A percentile compares a stretch with the other conserved stretches of the same genome.
Evolutionary conservation across 2,329 filamentous ascomycete genomes (phyloP).

Genomic region (Exophiala lecanii-corni): DNA sequence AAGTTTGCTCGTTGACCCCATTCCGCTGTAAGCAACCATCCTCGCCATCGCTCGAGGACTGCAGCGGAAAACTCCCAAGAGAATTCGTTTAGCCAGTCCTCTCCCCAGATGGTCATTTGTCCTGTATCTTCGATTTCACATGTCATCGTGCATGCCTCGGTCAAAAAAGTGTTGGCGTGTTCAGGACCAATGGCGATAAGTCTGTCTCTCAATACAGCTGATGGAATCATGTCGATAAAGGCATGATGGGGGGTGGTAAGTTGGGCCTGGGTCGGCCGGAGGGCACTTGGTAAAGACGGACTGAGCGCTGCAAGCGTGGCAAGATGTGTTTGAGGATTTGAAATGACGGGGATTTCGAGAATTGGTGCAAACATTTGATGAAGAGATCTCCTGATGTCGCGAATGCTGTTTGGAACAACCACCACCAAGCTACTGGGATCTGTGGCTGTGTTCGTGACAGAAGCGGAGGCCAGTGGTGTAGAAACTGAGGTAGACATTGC

Average conservation of each 20-base stretch:
- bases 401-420: conserved; percentile 35
- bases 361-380: conserved; percentile 35
- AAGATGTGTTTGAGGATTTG: conserved; percentile 34
- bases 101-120: conserved; percentile 42
- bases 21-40: conserved; percentile 35
- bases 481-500: conserved; percentile 15
- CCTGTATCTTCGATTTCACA: conserved; percentile 35
- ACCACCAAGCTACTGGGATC: conserved; percentile 23
- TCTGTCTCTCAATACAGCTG: conserved; percentile 36
- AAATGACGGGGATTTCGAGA: conserved; percentile 32
- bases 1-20: conserved; percentile 40
- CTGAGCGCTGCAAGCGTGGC: conserved; percentile 29
- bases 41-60: conserved; percentile 38
- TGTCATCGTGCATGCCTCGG: conserved; percentile 35
- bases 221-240: conserved; percentile 41
- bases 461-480: conserved; percentile 17
- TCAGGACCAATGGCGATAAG: conserved; percentile 34
- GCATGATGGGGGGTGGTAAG: conserved; percentile 39
- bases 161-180: conserved; percentile 36
- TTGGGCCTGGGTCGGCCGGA: conserved; percentile 38
- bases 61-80: conserved; percentile 41
- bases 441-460: conserved; percentile 15
- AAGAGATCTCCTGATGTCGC: conserved; percentile 33
- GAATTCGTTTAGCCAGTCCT: conserved; percentile 39
- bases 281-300: conserved; percentile 31